Percentiles rank a stretch among this genome's conserved stretches.
phyloP scores from a whole-genome alignment of 1,284 basidiomycete species.

The Pyrrhoderma noxium region DNA sequence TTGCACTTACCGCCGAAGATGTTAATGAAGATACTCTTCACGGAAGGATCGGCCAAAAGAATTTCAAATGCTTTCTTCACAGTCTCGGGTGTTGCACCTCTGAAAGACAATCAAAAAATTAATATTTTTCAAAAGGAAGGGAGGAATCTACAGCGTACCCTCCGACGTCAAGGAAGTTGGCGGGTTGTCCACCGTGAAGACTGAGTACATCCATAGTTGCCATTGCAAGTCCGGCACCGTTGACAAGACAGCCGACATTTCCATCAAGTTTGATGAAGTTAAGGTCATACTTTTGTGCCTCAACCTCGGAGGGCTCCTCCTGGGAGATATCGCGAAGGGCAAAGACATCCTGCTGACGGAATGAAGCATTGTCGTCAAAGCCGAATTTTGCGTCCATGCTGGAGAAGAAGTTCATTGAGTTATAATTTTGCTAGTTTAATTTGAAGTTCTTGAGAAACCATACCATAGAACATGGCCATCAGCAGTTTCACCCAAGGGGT shows the following conservation, averaged over 20 bases:
- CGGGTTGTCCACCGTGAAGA: constrained; percentile 91
- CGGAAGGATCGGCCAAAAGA: constrained; percentile 82
- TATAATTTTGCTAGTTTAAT: not conserved
- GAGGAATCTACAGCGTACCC: constrained; percentile 44
- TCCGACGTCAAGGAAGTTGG: constrained; percentile 98
- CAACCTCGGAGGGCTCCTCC: constrained; percentile 95
- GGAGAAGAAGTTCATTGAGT: constrained; percentile 8
- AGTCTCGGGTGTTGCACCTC: constrained; percentile 95
- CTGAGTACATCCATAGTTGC: constrained; percentile 99
- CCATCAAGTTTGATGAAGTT: constrained; percentile 99
- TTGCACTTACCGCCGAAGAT: constrained; percentile 68
- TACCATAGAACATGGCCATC: constrained; percentile 94
- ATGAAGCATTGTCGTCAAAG: constrained; percentile 99
- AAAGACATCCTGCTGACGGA: constrained; percentile 93
- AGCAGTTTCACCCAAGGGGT: constrained; percentile 92
- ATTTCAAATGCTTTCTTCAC: constrained; percentile 99
- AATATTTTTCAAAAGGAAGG: constrained; percentile 18
- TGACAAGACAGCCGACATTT: constrained; percentile 95
- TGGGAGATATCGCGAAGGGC: constrained; percentile 87
- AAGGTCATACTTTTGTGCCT: constrained; percentile 89
- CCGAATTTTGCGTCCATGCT: constrained; percentile 99
- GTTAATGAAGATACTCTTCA: constrained; percentile 99
- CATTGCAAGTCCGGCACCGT: constrained; percentile 99
- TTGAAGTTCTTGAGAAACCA: constrained; percentile 6
- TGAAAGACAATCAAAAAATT: too few species aligned